Base-by-base conservation (phyloP, 805 yeast genomes). In the Pichia heedii region DNA sequence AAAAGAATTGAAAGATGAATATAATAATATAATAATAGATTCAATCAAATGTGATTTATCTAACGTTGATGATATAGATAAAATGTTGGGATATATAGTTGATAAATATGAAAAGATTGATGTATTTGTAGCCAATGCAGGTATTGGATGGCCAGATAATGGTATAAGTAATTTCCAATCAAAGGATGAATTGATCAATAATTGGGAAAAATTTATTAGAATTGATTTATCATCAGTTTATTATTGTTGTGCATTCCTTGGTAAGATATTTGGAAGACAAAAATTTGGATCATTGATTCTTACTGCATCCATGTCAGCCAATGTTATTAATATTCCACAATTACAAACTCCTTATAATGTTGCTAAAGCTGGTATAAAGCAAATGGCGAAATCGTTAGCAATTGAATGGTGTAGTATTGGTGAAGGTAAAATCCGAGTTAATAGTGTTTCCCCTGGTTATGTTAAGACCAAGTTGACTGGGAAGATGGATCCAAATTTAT, bases 251-350 rank as follows among this genome's bases (percentile, higher is more conserved):
- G 81, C 82, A 66, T 67, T 73, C 41, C 74, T 80, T 33, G 96
- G 96, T 40, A 68, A 67, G 50, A 70, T 80, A 45, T 88, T 88
- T 72, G 76, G 76, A 61, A 66, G 73, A 54, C 87, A 84, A 57
- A 83, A 84, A 16, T 65, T 63, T 46, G 96, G 96, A 27, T 81
- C 94, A 1, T 69, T 88, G 53, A 77, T 87, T 53, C 72, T 84
- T 63, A 87, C 96, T 5, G 88, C 94, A 5, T 84, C 95, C 33
- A 87, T 87, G 84, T 82, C 93, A 22, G 96, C 85, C 15, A 87
- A 81, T 65, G 80, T 88, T 54, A 93, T 79, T 54, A 87, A 87
- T 63, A 76, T 79, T 49, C 96, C 96, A 21, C 93, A 88, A 62
- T 69, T 77, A 58, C 96, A 87, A 66, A 83, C 95, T 13, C 78